Evolutionary conservation across 2,329 filamentous ascomycete species (phyloP), one percentile per base, ranked within the genome.

Genomic region (Orbilia brochopaga): DNA sequence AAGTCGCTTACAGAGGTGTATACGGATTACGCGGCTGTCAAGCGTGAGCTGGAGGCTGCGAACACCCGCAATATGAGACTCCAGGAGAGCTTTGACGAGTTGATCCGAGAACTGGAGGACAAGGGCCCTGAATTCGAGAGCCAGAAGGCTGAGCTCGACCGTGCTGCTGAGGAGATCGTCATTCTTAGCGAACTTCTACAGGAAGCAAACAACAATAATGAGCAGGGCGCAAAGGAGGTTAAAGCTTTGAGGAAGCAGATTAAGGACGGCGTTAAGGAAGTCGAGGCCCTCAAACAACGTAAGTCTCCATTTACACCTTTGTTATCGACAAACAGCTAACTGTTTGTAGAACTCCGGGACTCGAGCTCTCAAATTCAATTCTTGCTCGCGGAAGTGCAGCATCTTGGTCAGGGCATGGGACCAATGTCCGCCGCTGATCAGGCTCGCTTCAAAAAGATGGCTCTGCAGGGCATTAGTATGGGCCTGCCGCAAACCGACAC

Each of bases 41-140:
- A 94, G 83, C 83, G 86, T 62, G 85, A 90, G 76, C 83, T 97
- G 35, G 87, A 88, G 2, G 85, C 84, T 1, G 90, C 96, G 79
- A 88, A 88, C 78, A 85, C 90, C 67, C 86, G 87, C 21, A 91
- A 86, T 75, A 86, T 90, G 74, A 87, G 91, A 77, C 85, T 97
- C 10, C 85, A 86, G 17, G 85, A 87, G 40, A 87, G 93, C 50
- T 82, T 97, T 50, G 91, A 97, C 74, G 90, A 94, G 69, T 90
- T 97, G 82, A 86, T 97, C 67, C 85, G 87, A 40, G 89, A 92
- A 66, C 81, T 97, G 40, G 92, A 99, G 79, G 88, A 88, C 23
- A 92, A 90, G 78, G 88, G 89, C 24, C 94, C 94, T 0, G 92
- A 97, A 77, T 86, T 97, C 30, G 88, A 96, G 73, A 92, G 97